phyloP scores from a whole-genome alignment of 1,284 basidiomycete genomes.

The Boletus hoseneyae region DNA sequence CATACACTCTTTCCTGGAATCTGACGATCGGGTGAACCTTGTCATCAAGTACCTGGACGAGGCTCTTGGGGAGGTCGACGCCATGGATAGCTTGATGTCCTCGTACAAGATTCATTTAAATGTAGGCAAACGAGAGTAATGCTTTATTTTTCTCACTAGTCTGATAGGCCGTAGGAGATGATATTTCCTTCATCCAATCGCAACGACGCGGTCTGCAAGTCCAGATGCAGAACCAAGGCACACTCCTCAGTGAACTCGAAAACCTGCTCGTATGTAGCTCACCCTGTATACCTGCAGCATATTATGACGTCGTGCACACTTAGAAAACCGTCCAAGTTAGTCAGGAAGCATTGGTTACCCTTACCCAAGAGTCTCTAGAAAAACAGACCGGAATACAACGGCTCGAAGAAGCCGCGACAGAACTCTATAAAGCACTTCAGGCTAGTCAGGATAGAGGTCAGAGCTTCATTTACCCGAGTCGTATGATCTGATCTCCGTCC shows the following conservation, averaged over 20 bases:
- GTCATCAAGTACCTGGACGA: constrained; percentile 90
- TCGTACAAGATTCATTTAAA: constrained; percentile 94
- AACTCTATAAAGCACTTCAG: constrained; percentile 93
- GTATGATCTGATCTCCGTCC: constrained; percentile 2
- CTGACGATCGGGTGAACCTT: constrained; percentile 81
- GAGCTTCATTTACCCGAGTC: constrained; percentile 12
- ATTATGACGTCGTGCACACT: constrained; percentile 8
- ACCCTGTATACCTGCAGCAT: background rate
- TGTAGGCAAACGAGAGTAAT: constrained; percentile 44
- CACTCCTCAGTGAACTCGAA: constrained; percentile 77
- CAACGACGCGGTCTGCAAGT: constrained; percentile 97
- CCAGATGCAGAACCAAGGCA: constrained; percentile 93
- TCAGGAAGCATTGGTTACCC: constrained; percentile 65
- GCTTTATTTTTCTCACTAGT: constrained; percentile 4
- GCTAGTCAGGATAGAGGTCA: constrained; percentile 85
- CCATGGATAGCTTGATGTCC: constrained; percentile 81
- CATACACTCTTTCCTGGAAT: constrained; percentile 95
- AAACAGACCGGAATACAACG: constrained; percentile 70
- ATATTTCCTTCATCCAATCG: constrained; percentile 94
- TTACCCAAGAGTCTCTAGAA: constrained; percentile 86
- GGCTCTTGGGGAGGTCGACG: constrained; percentile 81
- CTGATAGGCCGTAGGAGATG: constrained; percentile 83
- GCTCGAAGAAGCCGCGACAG: constrained; percentile 80
- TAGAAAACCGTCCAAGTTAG: constrained; percentile 95
- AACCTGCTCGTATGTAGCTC: constrained; percentile 66